Evolutionary conservation across 75 land plant genomes (phyloP).

Genomic region (Azolla pinnata): DNA sequence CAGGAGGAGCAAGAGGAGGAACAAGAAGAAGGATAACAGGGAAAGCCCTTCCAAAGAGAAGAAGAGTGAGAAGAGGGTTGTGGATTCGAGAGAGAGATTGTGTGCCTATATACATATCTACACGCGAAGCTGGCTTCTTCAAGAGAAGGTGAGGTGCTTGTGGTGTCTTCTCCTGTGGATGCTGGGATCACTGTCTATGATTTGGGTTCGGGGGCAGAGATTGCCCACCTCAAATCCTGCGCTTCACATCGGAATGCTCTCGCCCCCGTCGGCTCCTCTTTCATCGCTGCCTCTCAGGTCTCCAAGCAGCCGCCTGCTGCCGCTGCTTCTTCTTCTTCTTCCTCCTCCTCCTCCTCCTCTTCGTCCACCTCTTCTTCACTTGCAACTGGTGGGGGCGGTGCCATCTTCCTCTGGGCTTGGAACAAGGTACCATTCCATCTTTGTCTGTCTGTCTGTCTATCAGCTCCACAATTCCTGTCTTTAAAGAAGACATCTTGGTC

Average conservation of each 20-base stretch:
- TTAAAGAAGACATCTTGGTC: too few species aligned
- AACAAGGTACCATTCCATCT: too few species aligned
- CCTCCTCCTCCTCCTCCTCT: background rate
- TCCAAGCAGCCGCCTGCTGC: slow-evolving; percentile 14
- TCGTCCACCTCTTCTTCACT: slow-evolving; percentile 7
- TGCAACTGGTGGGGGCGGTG: slow-evolving; percentile 23
- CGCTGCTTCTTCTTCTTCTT: background rate
- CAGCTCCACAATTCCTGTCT: too few species aligned
- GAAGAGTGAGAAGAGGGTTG: background rate
- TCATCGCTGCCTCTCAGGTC: slow-evolving; percentile 68
- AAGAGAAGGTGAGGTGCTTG: slow-evolving; percentile 34
- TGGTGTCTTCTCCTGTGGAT: slow-evolving; percentile 65
- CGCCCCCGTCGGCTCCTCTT: slow-evolving; percentile 42
- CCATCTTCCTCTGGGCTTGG: slow-evolving; percentile 62
- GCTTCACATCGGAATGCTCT: slow-evolving; percentile 75
- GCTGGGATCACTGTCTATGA: slow-evolving; percentile 81
- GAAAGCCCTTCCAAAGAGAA: background rate
- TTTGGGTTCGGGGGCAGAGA: slow-evolving; percentile 47
- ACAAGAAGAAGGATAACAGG: background rate
- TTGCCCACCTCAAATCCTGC: slow-evolving; percentile 55
- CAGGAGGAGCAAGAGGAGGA: background rate
- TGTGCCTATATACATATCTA: background rate
- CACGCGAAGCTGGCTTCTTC: background rate
- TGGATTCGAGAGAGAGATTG: background rate
- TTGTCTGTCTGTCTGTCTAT: too few species aligned